Percentiles rank a stretch among this genome's conserved stretches.
These are phyloP conservation scores for Penicillium carneum DNA, from an alignment of 2,329 filamentous ascomycete genomes.

Conservation along the genomic window DNA sequence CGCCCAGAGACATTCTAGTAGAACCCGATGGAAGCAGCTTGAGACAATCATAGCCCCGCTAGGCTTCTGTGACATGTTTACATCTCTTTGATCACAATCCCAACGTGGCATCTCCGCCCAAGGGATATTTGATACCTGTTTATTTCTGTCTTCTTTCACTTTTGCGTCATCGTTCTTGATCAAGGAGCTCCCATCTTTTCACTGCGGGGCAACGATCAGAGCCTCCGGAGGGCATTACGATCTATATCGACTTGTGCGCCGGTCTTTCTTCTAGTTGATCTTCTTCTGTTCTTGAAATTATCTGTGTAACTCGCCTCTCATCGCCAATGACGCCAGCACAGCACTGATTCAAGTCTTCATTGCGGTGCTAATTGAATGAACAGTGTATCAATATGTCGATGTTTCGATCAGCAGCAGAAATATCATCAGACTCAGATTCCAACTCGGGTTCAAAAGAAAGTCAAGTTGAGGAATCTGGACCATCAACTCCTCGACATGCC, in stretches of 20 bases:
- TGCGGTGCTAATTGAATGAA: background rate
- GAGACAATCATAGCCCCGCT: conserved; percentile 26
- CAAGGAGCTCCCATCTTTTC: conserved; percentile 5
- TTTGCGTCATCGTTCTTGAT: conserved; percentile 6
- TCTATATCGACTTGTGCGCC: background rate
- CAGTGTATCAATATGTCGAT: conserved; percentile 47
- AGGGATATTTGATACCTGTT: background rate
- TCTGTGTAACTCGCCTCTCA: no score
- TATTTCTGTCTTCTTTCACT: background rate
- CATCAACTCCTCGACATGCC: conserved; percentile 12
- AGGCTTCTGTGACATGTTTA: conserved; percentile 30
- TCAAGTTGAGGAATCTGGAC: conserved; percentile 25
- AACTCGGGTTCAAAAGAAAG: conserved; percentile 39
- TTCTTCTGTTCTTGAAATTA: background rate
- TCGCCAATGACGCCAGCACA: background rate
- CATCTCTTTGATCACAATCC: conserved; percentile 19
- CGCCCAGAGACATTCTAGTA: conserved; percentile 44
- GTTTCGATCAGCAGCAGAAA: conserved; percentile 50
- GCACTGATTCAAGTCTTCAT: background rate
- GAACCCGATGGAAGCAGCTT: conserved; percentile 47
- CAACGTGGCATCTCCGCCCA: conserved; percentile 19
- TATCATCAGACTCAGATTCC: conserved; percentile 46
- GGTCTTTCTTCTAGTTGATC: background rate
- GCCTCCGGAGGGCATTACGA: background rate
- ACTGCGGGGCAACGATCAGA: conserved; percentile 16